Evolutionary conservation across 306 rosid genomes (phyloP), one percentile per base, ranked within the genome.

Genomic region (Prunus davidiana): DNA sequence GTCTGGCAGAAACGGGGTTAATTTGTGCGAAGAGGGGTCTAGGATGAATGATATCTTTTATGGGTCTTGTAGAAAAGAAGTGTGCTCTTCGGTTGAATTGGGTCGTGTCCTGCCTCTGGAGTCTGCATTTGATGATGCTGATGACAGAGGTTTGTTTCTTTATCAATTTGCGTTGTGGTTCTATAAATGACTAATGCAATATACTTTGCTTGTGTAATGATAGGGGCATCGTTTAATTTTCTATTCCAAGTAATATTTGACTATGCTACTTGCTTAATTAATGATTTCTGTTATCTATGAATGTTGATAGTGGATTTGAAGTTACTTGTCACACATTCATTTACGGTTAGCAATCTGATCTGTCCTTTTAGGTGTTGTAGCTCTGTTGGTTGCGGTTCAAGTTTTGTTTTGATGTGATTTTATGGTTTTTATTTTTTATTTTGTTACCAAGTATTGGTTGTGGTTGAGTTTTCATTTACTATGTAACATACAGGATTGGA

Each of bases 11-110:
- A 78, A 62, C 57, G 86, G 82, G 25, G 84, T 45, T 71, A 47
- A 38, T 49, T 76, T 77, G 61, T 27, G 76, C 1, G 84, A 64
- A 25, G 86, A 78, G 10, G 86, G 73, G 20, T 75, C 84, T 12
- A 65, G 62, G 76, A 73, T 54, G 57, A 57, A 75, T 55, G 93
- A 89, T 9, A 85, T 76, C 69, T 75, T 84, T 12, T 81, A 78
- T 49, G 91, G 95, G 9, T 87, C 92, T 2, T 95, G 98, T 74
- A 74, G 98, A 73, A 88, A 83, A 79, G 97, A 95, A 80, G 88
- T 95, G 2, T 83, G 93, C 76, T 83, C 92, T 71, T 64, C 79
- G 56, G 63, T 81, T 60, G 97, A 88, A 49, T 61, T 87, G 54
- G 83, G 79, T 69, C 77, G 79, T 34, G 73, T 70, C 83, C 69